Conservation (phyloP, 768 basidiomycete genomes). For the Termitomyces sp. region DNA sequence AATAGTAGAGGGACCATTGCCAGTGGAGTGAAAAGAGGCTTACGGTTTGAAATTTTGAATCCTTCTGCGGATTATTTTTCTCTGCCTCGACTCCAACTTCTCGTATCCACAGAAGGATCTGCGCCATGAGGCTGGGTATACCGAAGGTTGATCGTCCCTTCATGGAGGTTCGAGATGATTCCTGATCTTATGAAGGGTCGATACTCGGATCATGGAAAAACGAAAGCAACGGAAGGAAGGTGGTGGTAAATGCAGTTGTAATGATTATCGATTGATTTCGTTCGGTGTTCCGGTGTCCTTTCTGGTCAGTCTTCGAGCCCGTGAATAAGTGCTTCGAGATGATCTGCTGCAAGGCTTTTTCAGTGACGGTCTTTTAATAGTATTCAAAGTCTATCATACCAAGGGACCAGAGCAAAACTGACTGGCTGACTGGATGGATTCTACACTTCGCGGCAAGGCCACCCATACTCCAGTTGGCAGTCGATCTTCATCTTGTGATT, state of each 20-base stretch:
- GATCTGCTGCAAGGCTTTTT: neutral
- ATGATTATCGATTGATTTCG: constrained; percentile 20
- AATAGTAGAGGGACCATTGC: neutral
- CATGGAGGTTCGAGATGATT: neutral
- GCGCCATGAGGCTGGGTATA: neutral
- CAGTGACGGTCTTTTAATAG: neutral
- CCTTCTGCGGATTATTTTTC: neutral
- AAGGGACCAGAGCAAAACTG: neutral
- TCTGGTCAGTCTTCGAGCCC: neutral
- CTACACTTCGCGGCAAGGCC: neutral
- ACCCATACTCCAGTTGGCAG: neutral
- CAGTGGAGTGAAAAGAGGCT: neutral
- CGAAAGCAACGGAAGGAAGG: neutral
- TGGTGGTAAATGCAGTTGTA: neutral
- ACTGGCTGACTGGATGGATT: neutral
- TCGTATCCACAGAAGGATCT: neutral
- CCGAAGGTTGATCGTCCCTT: neutral
- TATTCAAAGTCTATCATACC: neutral
- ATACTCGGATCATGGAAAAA: neutral
- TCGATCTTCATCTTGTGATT: neutral
- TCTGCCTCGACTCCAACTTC: neutral
- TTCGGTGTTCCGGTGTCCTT: neutral
- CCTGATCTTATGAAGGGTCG: neutral
- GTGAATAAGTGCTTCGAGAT: neutral
- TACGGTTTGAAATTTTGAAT: neutral